Conservation (phyloP, 73 alveolate species). For the Tetrahymena malaccensis region DNA sequence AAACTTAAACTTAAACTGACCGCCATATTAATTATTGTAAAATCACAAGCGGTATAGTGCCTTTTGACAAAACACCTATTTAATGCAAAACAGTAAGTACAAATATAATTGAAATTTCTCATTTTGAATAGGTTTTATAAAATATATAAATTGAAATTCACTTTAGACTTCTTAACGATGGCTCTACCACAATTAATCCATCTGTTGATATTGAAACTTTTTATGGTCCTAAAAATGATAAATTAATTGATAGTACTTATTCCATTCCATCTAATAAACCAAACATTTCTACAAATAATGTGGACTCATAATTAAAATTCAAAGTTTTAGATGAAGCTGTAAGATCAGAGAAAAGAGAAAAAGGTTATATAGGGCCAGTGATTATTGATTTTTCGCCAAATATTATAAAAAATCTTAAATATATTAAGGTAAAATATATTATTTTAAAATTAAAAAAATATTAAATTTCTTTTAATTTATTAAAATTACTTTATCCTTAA, state of each 20-base stretch:
- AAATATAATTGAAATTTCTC: background rate
- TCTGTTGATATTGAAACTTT: background rate
- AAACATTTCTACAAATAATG: background rate
- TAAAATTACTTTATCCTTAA: background rate
- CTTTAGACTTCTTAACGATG: background rate
- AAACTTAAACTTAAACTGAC: background rate
- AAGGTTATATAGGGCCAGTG: background rate
- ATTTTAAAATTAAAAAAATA: too few relatives aligned
- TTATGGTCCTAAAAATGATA: background rate
- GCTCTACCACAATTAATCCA: background rate
- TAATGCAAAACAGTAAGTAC: background rate
- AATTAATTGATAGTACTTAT: background rate
- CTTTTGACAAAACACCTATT: background rate
- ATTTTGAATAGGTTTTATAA: background rate
- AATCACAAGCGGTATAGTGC: background rate
- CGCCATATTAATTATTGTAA: background rate
- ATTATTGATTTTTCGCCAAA: background rate
- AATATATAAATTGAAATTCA: background rate
- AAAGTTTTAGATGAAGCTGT: background rate
- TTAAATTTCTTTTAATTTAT: too few relatives aligned
- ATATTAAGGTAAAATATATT: background rate
- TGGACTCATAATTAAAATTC: background rate
- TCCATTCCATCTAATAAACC: background rate
- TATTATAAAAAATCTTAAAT: background rate
- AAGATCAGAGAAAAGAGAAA: background rate